Evolutionary conservation across 2,329 filamentous ascomycete genomes (phyloP), one percentile per base, ranked within the genome.

Genomic region (Pseudogymnoascus sp.): DNA sequence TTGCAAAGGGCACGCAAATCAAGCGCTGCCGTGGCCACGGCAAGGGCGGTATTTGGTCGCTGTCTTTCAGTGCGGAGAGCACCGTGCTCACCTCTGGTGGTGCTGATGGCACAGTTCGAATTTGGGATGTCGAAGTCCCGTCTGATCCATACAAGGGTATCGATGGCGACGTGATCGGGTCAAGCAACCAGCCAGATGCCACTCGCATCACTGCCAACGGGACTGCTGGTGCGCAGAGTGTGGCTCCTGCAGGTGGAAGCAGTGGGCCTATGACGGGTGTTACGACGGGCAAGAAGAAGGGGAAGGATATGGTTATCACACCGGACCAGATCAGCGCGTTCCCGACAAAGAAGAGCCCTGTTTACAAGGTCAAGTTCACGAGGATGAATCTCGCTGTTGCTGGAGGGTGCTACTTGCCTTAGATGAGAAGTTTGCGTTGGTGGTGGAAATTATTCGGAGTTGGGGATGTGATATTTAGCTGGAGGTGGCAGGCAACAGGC

Each of bases 281-380:
- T 50, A 65, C 68, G 23, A 69, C 70, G 11, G 71, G 75, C 3
- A 88, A 88, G 82, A 96, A 96, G 79, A 91, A 91, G 75, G 85
- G 84, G 63, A 97, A 97, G 75, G 93, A 97, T 70, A 90, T 92
- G 3, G 90, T 91, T 70, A 89, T 96, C 50, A 93, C 89, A 0
- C 88, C 92, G 0, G 95, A 99, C 72, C 95, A 97, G 77, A 96
- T 99, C 77, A 91, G 87, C 67, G 93, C 91, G 0, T 97, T 97
- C 73, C 88, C 91, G 0, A 97, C 95, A 3, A 99, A 99, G 83
- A 96, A 96, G 78, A 93, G 89, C 14, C 93, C 93, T 0, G 90
- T 97, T 10, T 90, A 96, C 76, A 95, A 93, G 77, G 93, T 96
- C 62, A 86, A 89, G 71, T 97, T 97, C 71, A 97, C 95, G 3